These are phyloP conservation scores for Grigorovia yakushimaensis DNA, from an alignment of 805 yeast genomes.

Conservation along the genomic window DNA sequence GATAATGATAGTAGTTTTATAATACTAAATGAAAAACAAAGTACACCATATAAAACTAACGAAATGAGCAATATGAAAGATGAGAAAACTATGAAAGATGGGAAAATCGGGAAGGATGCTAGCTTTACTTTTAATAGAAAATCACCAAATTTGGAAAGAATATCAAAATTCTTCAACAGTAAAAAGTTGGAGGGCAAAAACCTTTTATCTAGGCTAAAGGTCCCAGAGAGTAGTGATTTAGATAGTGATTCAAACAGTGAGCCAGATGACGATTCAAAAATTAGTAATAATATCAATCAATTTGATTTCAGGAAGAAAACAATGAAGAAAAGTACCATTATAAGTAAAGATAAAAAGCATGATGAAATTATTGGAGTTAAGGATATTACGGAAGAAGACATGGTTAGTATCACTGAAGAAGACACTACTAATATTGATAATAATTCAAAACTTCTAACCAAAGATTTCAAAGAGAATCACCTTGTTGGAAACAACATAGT, in stretches of 20 bases:
- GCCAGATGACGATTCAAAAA: no score
- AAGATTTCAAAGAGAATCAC: not conserved
- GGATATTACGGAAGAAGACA: not conserved
- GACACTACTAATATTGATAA: not conserved
- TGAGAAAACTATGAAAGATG: not conserved
- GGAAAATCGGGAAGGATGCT: no score
- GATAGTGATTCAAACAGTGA: not conserved
- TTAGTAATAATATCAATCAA: not conserved
- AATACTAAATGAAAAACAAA: not conserved
- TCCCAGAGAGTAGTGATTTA: slow-evolving; percentile 3
- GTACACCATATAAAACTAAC: slow-evolving; percentile 1
- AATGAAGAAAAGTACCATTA: not conserved
- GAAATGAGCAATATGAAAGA: no score
- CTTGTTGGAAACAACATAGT: not conserved
- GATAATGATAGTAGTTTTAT: not conserved
- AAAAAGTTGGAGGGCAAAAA: slow-evolving; percentile 12
- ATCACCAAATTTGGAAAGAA: slow-evolving; percentile 22
- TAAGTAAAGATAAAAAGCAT: not conserved
- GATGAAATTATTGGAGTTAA: not conserved
- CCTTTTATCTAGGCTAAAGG: slow-evolving; percentile 7
- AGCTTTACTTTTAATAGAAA: slow-evolving; percentile 15
- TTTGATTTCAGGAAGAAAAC: not conserved
- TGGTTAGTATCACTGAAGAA: not conserved
- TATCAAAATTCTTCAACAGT: slow-evolving; percentile 17
- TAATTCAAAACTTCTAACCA: not conserved